phyloP scores from a whole-genome alignment of 2,329 filamentous ascomycete species.

The Alternaria brassicae region DNA sequence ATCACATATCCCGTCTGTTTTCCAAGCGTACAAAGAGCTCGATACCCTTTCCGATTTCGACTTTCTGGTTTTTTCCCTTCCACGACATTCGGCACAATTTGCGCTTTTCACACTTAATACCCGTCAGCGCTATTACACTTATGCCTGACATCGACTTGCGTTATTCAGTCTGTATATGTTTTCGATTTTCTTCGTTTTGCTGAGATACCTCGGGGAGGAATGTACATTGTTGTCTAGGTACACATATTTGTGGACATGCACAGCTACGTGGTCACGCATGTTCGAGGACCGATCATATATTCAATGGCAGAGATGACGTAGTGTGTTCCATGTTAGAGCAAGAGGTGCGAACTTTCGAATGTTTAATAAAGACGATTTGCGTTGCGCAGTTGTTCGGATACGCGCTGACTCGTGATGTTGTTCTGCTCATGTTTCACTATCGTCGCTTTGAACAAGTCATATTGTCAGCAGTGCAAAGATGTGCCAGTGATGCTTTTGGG shows the following conservation, averaged over 20 bases:
- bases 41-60: constrained; percentile 41
- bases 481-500: too few species aligned
- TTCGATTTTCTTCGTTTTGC: constrained; percentile 1
- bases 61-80: constrained; percentile 26
- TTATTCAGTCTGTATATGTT: constrained; percentile 9
- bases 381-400: neutral
- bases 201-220: constrained; percentile 19
- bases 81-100: constrained; percentile 12
- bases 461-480: neutral
- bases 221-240: constrained; percentile 20
- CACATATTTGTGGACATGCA: constrained; percentile 1
- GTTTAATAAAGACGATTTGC: constrained; percentile 6
- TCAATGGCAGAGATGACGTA: constrained; percentile 8
- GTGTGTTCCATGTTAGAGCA: constrained; percentile 1
- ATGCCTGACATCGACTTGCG: constrained; percentile 10
- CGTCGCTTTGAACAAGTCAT: neutral
- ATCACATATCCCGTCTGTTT: constrained; percentile 25
- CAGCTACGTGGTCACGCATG: neutral
- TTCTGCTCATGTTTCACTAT: neutral
- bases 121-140: constrained; percentile 20
- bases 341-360: neutral
- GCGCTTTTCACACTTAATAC: constrained; percentile 31
- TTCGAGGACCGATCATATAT: constrained; percentile 6
- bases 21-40: constrained; percentile 33
- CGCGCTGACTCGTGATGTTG: neutral